phyloP scores from a whole-genome alignment of 306 rosid genomes.

The Rosa chinensis region DNA sequence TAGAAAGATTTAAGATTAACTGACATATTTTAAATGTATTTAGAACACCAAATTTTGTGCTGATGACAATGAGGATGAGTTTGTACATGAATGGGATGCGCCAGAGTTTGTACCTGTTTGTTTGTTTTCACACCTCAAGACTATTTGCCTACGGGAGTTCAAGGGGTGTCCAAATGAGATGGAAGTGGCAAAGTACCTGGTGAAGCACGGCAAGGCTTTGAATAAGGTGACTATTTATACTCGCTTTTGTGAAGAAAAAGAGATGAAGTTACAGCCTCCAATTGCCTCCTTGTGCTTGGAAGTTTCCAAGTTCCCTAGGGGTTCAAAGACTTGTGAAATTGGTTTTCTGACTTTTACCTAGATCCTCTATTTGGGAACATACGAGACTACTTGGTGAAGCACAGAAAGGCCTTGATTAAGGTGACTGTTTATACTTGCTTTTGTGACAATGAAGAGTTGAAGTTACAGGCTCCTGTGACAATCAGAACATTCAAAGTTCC shows the following conservation, averaged over 20 bases:
- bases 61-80: neutral
- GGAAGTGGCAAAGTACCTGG: constrained; percentile 3
- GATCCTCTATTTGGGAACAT: neutral
- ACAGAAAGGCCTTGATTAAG: neutral
- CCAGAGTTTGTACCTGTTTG: neutral
- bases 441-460: neutral
- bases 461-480: neutral
- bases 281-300: neutral
- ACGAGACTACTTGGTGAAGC: neutral
- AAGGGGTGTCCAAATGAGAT: neutral
- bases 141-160: neutral
- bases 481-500: neutral
- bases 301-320: neutral
- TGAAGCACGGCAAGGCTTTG: neutral
- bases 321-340: constrained; percentile 1
- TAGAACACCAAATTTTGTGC: neutral
- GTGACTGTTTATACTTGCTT: neutral
- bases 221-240: neutral
- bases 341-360: neutral
- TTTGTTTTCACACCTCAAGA: neutral
- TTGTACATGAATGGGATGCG: neutral
- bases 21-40: neutral
- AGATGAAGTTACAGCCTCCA: neutral
- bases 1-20: neutral
- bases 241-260: neutral